Conservation (phyloP, 495 filamentous ascomycete genomes). For the Xylaria longipes region DNA sequence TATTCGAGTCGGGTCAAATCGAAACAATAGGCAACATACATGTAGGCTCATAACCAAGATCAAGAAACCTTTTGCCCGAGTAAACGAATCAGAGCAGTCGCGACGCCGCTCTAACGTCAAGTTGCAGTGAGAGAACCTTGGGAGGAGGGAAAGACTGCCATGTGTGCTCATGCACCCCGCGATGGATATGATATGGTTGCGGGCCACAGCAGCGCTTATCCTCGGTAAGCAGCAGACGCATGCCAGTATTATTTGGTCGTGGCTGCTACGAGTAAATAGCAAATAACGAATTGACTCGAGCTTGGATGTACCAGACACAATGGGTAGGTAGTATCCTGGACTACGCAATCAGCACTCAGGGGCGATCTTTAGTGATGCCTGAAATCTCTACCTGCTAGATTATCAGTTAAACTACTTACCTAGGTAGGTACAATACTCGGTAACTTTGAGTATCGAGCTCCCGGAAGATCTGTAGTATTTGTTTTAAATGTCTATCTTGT, state of each 20-base stretch:
- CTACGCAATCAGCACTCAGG: neutral
- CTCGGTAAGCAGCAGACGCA: neutral
- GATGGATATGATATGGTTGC: neutral
- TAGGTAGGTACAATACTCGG: neutral
- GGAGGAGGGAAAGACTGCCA: neutral
- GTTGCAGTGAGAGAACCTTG: neutral
- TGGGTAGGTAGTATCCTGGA: neutral
- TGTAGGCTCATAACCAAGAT: neutral
- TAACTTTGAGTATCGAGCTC: neutral
- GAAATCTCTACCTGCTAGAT: neutral
- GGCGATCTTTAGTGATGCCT: neutral
- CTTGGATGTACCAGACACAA: neutral
- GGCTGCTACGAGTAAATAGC: neutral
- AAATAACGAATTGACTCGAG: neutral
- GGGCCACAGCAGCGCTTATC: neutral
- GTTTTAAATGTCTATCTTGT: neutral
- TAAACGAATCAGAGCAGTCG: neutral
- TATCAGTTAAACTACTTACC: neutral
- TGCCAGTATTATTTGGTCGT: neutral
- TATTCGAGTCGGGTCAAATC: too few relatives aligned
- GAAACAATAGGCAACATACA: neutral
- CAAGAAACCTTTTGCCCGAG: constrained; percentile 4
- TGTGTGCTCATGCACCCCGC: constrained; percentile 10
- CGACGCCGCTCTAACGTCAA: neutral
- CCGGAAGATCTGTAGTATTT: neutral